Base-by-base conservation (phyloP, 2,329 filamentous ascomycete species). In the Simplicillium aogashimaense region DNA sequence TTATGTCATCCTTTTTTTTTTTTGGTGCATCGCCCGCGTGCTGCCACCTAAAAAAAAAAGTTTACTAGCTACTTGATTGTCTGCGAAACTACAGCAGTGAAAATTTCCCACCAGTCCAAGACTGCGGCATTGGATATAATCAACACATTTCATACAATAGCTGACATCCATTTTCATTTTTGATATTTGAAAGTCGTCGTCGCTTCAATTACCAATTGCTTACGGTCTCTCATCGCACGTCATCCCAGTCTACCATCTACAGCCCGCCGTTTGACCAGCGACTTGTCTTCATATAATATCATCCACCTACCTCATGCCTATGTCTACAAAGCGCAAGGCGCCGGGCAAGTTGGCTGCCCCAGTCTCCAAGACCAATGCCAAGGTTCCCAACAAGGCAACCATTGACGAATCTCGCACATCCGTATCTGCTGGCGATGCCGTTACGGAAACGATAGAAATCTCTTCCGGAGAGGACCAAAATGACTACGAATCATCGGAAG, bases 281-380 rank as follows among this genome's bases (percentile, higher is more conserved):
- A 33, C 13, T 33, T 33, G 5, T 33, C 31, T 14, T 33, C 12
- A 15, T 29, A n/a, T 12, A 25, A 25, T 13, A 11, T 28, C 32
- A 36, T 8, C 28, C 36, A 36, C 37, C 33, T 35, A 38, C 40
- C 42, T 43, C 44, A 56, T 53, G 50, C 51, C 54, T 45, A 77
- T 78, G 70, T 75, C 76, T 45, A 72, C 75, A 35, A 81, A 78
- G 60, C 66, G 76, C 55, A 81, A 78, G 68, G 64, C 70, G 42
- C 62, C 73, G 44, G 65, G 67, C 46, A 72, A 72, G 60, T 64
- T 81, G 52, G 74, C 72, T 42, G 61, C 69, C 43, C 78, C 78
- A 1, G 63, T 67, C 12, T 63, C 73, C 44, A 74, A 69, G 56
- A 63, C 67, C 41, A 69, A 64, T 53, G 74, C 74, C 43, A 76